Base-by-base conservation (phyloP, 108 stramenopile genomes). In the Stephanodiscus minutulus region DNA sequence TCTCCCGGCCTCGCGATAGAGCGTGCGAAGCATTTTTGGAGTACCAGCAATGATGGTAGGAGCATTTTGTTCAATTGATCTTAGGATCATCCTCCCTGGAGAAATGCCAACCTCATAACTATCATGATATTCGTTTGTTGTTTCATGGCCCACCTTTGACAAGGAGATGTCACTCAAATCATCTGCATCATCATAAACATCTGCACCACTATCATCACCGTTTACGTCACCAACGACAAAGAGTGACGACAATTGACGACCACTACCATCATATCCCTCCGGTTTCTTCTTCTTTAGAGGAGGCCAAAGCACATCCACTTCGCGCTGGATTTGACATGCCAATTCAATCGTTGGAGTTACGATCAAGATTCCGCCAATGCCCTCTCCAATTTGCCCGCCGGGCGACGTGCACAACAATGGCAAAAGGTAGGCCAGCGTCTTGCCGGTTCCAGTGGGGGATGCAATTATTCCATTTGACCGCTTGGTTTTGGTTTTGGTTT, bases 381-480 rank as follows among this genome's bases (percentile, higher is more conserved):
- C 75, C 44, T 70, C 76, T 2, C 49, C 66, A 12, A 61, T 54
- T 25, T 73, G 70, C 47, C 74, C 68, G 39, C 71, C 73, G 13
- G 66, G 70, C n/a, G 81, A 79, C 15, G 72, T 83, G 47, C 67
- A 83, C 25, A 88, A 53, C 5, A 92, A 64, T 39, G 88, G 91
- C 35, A 88, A 31, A 7, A 92, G 72, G 72, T 83, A 92, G 0
- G 91, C 88, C n/a, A 92, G 39, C 0, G 86, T 83, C 70, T 92
- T 92, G 10, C 91, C 91, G 11, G 81, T 85, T 22, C 91, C 88
- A 6, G 91, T 92, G 11, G 91, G 82, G 6, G 86, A 79, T n/a
- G 88, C 88, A 27, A 92, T 73, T 17, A 92, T 71, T 47, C 72
- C 81, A 83, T 92, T 87, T n/a, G 56, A 83, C 20, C 77, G 44